Evolutionary conservation across 108 stramenopile genomes (phyloP).

Genomic region (Discostella pseudostelligera): DNA sequence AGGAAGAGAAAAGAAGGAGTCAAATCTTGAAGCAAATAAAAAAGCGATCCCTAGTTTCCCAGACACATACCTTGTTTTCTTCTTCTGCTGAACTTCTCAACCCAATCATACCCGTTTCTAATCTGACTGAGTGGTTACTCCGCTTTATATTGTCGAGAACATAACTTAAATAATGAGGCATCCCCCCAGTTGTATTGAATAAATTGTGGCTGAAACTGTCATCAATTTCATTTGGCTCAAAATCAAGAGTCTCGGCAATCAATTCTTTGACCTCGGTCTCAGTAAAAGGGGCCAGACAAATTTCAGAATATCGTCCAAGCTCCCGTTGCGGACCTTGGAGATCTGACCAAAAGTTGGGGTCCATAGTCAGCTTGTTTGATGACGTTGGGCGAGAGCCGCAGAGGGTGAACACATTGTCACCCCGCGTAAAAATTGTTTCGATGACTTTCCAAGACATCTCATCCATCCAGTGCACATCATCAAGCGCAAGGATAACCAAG

Average conservation of each 20-base stretch:
- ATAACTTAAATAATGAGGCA: constrained; percentile 68
- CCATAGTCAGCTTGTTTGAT: constrained; percentile 32
- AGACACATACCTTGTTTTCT: constrained; percentile 25
- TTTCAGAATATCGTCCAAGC: constrained; percentile 41
- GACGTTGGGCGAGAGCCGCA: constrained; percentile 46
- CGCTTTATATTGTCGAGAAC: constrained; percentile 61
- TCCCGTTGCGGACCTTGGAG: constrained; percentile 26
- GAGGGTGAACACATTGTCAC: constrained; percentile 60
- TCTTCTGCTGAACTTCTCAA: constrained; percentile 23
- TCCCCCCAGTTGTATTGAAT: constrained; percentile 54
- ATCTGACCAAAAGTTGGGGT: constrained; percentile 51
- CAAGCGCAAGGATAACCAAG: constrained; percentile 64
- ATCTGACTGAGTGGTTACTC: constrained; percentile 32
- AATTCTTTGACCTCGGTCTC: constrained; percentile 49
- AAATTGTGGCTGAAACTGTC: constrained; percentile 46
- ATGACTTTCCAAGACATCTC: constrained; percentile 69
- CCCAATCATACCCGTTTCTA: constrained; percentile 43
- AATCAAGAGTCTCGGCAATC: constrained; percentile 46
- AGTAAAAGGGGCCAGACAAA: constrained; percentile 48
- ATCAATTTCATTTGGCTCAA: constrained; percentile 42
- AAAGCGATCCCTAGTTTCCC: background rate
- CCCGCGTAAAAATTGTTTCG: constrained; percentile 40
- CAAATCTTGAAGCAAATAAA: background rate
- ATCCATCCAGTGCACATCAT: constrained; percentile 68
- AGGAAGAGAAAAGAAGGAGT: background rate